A percentile compares a stretch with the other conserved stretches of the same genome.
phyloP scores from a whole-genome alignment of 345 rosid genomes.

The Eucalyptus dawsonii region DNA sequence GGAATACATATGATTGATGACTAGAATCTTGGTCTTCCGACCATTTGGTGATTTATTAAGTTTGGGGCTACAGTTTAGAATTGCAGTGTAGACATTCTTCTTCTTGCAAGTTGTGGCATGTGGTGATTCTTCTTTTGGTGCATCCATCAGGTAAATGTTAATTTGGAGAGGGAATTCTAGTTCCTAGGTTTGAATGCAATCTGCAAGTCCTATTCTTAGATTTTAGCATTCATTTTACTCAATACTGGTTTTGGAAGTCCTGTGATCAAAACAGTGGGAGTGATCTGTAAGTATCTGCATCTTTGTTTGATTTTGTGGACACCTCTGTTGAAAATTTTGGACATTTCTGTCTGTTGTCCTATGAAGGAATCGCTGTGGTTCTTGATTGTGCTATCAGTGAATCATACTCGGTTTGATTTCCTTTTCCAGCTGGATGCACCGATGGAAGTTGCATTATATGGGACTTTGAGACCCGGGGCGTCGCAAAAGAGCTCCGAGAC shows the following conservation, averaged over 20 bases:
- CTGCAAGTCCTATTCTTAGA: neutral
- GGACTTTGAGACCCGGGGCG: constrained; percentile 97
- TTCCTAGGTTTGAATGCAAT: neutral
- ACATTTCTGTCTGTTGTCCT: neutral
- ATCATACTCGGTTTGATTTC: neutral
- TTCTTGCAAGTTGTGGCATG: neutral
- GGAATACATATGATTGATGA: neutral
- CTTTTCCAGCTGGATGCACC: constrained; percentile 78
- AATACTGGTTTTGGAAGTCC: neutral
- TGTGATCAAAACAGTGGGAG: neutral
- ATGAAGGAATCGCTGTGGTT: neutral
- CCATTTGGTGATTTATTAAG: neutral
- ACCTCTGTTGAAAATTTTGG: neutral
- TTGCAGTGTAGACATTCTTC: neutral
- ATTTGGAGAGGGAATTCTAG: neutral
- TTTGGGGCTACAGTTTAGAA: neutral
- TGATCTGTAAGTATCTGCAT: neutral
- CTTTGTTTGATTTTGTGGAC: neutral
- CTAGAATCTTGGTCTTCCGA: neutral
- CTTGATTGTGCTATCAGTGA: neutral
- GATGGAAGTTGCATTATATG: constrained; percentile 90
- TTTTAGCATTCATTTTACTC: neutral
- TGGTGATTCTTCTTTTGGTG: neutral
- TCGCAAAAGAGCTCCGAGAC: constrained; percentile 87
- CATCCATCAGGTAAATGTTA: neutral